phyloP scores from a whole-genome alignment of 495 filamentous ascomycete genomes.

The Aspergillus wentii region DNA sequence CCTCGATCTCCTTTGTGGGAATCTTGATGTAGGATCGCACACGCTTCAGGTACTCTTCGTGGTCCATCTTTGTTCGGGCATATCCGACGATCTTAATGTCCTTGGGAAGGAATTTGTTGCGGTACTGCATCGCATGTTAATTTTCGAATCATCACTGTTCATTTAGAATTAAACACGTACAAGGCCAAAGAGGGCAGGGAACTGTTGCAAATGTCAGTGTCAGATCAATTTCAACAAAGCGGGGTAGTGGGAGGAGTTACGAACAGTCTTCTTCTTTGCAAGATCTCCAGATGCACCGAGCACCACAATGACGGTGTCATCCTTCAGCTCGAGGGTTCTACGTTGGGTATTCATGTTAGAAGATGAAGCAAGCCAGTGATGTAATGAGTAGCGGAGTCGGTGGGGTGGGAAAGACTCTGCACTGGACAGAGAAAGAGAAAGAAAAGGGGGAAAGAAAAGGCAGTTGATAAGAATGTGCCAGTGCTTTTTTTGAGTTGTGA shows the following conservation, averaged over 20 bases:
- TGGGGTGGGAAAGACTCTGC: no score
- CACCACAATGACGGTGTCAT: constrained; percentile 96
- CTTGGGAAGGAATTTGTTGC: constrained; percentile 97
- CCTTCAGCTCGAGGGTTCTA: constrained; percentile 89
- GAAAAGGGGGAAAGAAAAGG: no score
- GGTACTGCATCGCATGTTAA: constrained; percentile 58
- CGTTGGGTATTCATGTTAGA: no score
- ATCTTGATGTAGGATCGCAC: constrained; percentile 99
- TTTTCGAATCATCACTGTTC: constrained; percentile 1
- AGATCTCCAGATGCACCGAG: constrained; percentile 96
- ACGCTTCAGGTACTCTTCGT: constrained; percentile 85
- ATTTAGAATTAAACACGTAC: constrained; percentile 52
- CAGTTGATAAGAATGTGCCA: no score
- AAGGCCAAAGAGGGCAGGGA: constrained; percentile 96
- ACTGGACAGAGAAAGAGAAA: no score
- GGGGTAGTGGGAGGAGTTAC: constrained; percentile 25
- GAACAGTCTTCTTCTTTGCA: constrained; percentile 98
- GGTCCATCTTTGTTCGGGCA: constrained; percentile 99
- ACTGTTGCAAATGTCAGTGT: constrained; percentile 50
- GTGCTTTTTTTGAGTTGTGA: no score
- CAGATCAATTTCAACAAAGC: constrained; percentile 4
- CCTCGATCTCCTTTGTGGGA: constrained; percentile 94
- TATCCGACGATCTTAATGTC: constrained; percentile 98
- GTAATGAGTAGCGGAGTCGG: no score
- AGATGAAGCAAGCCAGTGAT: no score